A percentile compares a stretch with the other conserved stretches of the same genome.
Evolutionary conservation across 2,329 filamentous ascomycete genomes (phyloP).

Genomic region (Myrmaecium sp.): DNA sequence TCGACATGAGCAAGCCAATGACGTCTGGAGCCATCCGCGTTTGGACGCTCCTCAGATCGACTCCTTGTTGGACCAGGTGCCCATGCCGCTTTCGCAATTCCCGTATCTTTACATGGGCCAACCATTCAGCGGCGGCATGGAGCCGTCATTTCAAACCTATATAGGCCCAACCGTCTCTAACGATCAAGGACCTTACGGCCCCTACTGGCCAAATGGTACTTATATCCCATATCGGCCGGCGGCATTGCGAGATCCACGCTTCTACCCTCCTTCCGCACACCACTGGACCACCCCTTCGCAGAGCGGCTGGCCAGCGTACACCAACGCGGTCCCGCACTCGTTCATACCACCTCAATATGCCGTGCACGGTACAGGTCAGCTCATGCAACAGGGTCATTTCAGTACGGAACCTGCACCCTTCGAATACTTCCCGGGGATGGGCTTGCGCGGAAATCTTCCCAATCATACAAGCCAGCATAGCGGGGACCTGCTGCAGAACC

Average conservation of each 20-base stretch:
- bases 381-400: no score
- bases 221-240: conserved; percentile 24
- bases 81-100: conserved; percentile 36
- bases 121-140: conserved; percentile 15
- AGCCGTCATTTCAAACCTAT: conserved; percentile 16
- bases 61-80: conserved; percentile 42
- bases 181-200: conserved; percentile 22
- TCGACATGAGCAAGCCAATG: no score
- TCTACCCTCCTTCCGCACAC: conserved; percentile 13
- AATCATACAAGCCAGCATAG: no score
- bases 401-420: no score
- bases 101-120: conserved; percentile 31
- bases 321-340: conserved; percentile 11
- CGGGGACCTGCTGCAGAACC: no score
- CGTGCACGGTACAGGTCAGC: no score
- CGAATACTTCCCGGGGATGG: no score
- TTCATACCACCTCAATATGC: no score
- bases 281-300: no score
- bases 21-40: conserved; percentile 1
- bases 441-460: no score
- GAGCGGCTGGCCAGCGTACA: conserved; percentile 12
- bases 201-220: conserved; percentile 25
- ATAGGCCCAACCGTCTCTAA: conserved; percentile 23
- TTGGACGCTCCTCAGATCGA: conserved; percentile 32
- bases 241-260: conserved; percentile 23